phyloP scores from a whole-genome alignment of 805 yeast genomes.

The Ogataea philodendri region DNA sequence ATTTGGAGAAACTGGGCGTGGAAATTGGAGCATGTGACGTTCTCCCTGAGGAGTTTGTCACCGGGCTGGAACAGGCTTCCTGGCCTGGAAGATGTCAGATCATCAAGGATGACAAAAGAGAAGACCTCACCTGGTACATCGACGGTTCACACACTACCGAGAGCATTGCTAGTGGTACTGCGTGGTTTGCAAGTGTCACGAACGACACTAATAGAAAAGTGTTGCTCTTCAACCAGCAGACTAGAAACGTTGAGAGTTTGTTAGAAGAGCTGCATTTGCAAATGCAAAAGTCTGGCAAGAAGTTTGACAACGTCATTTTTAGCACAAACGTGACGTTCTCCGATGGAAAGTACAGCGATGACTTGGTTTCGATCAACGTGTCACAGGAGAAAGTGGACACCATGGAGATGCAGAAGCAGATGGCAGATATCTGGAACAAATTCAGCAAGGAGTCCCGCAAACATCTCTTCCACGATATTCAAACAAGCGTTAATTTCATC shows the following conservation, averaged over 20 bases:
- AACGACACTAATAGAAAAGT: slow-evolving; percentile 37
- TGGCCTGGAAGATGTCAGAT: slow-evolving; percentile 99
- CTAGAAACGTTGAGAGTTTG: slow-evolving; percentile 74
- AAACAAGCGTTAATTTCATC: slow-evolving; percentile 61
- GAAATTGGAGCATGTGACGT: slow-evolving; percentile 26
- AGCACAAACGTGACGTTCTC: slow-evolving; percentile 93
- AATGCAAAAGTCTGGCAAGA: slow-evolving; percentile 37
- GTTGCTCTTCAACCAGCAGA: slow-evolving; percentile 89
- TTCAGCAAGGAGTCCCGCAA: slow-evolving; percentile 43
- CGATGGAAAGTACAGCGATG: slow-evolving; percentile 73
- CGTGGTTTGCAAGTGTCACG: slow-evolving; percentile 63
- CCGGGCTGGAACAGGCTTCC: slow-evolving; percentile 62
- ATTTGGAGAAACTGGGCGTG: slow-evolving; percentile 51
- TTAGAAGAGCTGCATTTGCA: slow-evolving; percentile 51
- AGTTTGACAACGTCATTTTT: slow-evolving; percentile 77
- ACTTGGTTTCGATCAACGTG: slow-evolving; percentile 81
- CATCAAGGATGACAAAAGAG: slow-evolving; percentile 39
- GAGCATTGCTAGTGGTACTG: slow-evolving; percentile 75
- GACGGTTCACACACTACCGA: slow-evolving; percentile 98
- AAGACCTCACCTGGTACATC: slow-evolving; percentile 66
- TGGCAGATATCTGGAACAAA: slow-evolving; percentile 67
- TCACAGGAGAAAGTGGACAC: slow-evolving; percentile 75
- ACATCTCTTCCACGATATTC: slow-evolving; percentile 69
- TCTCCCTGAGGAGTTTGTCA: slow-evolving; percentile 49
- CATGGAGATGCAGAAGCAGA: slow-evolving; percentile 73